phyloP scores from a whole-genome alignment of 257 asterid species.

The Haberlea rhodopensis region DNA sequence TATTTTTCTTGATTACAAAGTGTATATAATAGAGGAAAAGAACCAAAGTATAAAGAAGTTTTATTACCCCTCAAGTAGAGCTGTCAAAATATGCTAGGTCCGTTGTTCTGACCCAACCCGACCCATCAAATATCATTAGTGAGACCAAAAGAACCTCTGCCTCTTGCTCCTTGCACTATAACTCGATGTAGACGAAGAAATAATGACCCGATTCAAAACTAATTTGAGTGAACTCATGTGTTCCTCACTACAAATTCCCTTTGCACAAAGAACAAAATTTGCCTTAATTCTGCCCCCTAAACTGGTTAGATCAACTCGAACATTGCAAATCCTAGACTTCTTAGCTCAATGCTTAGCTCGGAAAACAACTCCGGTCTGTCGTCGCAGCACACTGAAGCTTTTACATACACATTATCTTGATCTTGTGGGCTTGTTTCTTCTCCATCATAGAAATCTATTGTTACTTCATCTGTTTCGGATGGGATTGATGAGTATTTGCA shows the following conservation, averaged over 20 bases:
- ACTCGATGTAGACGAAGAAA: constrained; percentile 38
- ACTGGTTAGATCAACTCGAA: constrained; percentile 53
- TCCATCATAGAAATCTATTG: constrained; percentile 31
- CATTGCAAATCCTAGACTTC: constrained; percentile 38
- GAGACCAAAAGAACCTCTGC: constrained; percentile 65
- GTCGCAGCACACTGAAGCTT: constrained; percentile 66
- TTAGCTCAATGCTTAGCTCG: constrained; percentile 55
- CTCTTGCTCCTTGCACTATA: constrained; percentile 67
- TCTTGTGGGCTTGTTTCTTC: constrained; percentile 21
- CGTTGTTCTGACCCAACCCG: too few species aligned
- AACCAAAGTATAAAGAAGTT: too few species aligned
- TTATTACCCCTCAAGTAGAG: too few species aligned
- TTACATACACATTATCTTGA: constrained; percentile 30
- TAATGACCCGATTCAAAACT: constrained; percentile 50
- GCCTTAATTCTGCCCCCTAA: constrained; percentile 70
- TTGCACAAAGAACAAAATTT: constrained; percentile 40
- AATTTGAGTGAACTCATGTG: constrained; percentile 31
- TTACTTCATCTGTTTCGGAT: constrained; percentile 60
- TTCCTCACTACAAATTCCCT: neutral
- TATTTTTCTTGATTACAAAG: too few species aligned
- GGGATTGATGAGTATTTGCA: constrained; percentile 52
- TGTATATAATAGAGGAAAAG: too few species aligned
- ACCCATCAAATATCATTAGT: constrained; percentile 21
- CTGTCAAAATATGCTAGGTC: too few species aligned
- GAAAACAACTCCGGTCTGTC: constrained; percentile 67